Base-by-base conservation (phyloP, 2,329 filamentous ascomycete genomes). In the Uncinocarpus reesii region DNA sequence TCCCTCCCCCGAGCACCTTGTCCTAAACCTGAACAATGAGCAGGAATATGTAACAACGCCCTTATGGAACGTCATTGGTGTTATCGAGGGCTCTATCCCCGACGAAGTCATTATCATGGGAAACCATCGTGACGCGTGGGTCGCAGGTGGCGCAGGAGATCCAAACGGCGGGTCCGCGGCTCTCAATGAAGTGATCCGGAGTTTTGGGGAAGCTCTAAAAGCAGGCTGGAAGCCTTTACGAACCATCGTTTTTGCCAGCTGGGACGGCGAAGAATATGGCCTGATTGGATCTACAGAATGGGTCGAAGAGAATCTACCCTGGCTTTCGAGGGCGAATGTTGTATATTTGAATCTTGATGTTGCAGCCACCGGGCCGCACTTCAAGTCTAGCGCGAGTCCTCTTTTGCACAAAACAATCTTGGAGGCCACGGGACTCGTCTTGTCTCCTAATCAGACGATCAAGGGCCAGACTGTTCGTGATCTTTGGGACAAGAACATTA, bases 71-170 rank as follows among this genome's bases (percentile, higher is more conserved):
- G 86, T 92, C 2, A 90, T 96, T 55, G 90, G 90, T 37, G 73
- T 92, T 38, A 86, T 98, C 7, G 95, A 95, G 58, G 92, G 90
- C 7, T 84, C 83, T 0, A 79, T 92, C 29, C 73, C 80, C 0
- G 81, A 95, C 57, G 88, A 95, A 60, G 87, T 95, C 1, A 73
- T 98, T 38, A 76, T 98, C 2, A 70, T 96, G 26, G 88, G 89
- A n/a, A 95, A 94, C 60, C 89, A 95, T 61, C 80, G 88, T 28
- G 88, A 95, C 65, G 86, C 89, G 0, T 93, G 86, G 86, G 83
- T 90, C 58, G 81, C 82, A 16, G 86, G 86, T n/a, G 86, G 86
- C 20, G 84, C 85, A 13, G 84, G 75, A 10, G 86, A 93, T 57
- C 86, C 86, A 1, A 90, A 90, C 70, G 85, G 82, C 53, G 86